A percentile compares a stretch with the other conserved stretches of the same genome.
Conservation (phyloP, 257 asterid genomes). For the Penstemon barbatus region DNA sequence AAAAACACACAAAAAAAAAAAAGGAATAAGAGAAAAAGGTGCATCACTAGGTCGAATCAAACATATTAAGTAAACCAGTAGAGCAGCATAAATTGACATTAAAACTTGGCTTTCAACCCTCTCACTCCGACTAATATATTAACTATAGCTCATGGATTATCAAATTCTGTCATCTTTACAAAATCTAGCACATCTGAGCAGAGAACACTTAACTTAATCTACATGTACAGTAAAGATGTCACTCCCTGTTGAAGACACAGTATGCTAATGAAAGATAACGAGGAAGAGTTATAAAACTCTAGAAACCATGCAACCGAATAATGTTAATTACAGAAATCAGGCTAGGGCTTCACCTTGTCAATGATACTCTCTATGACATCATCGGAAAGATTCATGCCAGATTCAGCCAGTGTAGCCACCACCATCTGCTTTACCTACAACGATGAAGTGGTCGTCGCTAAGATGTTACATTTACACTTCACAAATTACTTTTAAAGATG, state of each 20-base stretch:
- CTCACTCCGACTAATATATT: background rate
- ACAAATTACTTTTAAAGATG: background rate
- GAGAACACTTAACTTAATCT: background rate
- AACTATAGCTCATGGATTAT: background rate
- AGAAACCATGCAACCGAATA: constrained; percentile 8
- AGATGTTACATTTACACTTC: constrained; percentile 18
- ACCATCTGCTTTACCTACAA: constrained; percentile 94
- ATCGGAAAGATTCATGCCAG: constrained; percentile 91
- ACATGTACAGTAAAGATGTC: background rate
- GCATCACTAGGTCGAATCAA: too few relatives aligned
- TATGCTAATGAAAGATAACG: constrained; percentile 1
- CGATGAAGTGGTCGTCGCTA: constrained; percentile 1
- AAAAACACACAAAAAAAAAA: too few relatives aligned
- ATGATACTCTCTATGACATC: constrained; percentile 83
- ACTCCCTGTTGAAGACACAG: background rate
- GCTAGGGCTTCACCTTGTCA: constrained; percentile 53
- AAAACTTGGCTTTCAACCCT: background rate
- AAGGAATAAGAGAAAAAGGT: too few relatives aligned
- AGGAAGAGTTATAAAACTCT: background rate
- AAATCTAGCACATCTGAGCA: background rate
- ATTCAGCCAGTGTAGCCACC: constrained; percentile 94
- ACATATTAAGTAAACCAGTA: too few relatives aligned
- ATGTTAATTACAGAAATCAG: constrained; percentile 8
- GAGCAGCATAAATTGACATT: background rate
- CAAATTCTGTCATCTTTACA: background rate